phyloP scores from a whole-genome alignment of 805 yeast species.

The Wickerhamomyces mucosus region DNA sequence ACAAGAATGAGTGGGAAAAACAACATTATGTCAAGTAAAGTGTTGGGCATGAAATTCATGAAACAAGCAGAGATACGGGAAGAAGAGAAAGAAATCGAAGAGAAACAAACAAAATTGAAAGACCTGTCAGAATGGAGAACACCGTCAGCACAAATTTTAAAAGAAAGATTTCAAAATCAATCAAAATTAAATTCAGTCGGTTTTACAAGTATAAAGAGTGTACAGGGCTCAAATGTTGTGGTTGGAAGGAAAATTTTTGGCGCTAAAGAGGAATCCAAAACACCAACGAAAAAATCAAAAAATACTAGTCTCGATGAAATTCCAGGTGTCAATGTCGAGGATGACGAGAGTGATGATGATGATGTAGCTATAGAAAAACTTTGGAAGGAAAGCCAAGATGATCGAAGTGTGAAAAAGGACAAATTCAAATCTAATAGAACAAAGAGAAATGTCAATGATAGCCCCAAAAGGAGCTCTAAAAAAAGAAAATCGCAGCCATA shows the following conservation, averaged over 20 bases:
- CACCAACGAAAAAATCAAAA: constrained; percentile 4
- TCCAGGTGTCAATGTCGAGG: constrained; percentile 2
- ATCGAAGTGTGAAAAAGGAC: constrained; percentile 2
- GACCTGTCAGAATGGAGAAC: constrained; percentile 31
- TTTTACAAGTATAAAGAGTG: constrained; percentile 28
- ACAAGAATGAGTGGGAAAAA: too few relatives aligned
- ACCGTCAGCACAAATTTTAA: constrained; percentile 17
- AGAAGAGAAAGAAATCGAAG: constrained; percentile 25
- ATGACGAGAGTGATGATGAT: constrained; percentile 4
- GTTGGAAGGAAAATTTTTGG: constrained; percentile 24
- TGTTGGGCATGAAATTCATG: constrained; percentile 81
- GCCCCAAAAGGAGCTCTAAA: constrained; percentile 9
- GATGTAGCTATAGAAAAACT: constrained; percentile 9
- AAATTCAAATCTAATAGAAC: constrained; percentile 6
- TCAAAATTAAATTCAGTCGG: constrained; percentile 29
- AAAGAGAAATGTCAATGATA: constrained; percentile 6
- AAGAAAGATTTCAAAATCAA: constrained; percentile 20
- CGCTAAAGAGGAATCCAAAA: constrained; percentile 11
- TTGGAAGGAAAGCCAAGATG: constrained; percentile 20
- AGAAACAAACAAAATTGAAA: constrained; percentile 27
- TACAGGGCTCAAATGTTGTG: constrained; percentile 9
- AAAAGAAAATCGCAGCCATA: constrained; percentile 13
- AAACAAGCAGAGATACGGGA: constrained; percentile 30
- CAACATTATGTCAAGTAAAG: constrained; percentile 65
- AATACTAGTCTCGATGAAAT: constrained; percentile 2